Conservation (phyloP, 2,329 filamentous ascomycete species). For the Xylariaceae sp. region DNA sequence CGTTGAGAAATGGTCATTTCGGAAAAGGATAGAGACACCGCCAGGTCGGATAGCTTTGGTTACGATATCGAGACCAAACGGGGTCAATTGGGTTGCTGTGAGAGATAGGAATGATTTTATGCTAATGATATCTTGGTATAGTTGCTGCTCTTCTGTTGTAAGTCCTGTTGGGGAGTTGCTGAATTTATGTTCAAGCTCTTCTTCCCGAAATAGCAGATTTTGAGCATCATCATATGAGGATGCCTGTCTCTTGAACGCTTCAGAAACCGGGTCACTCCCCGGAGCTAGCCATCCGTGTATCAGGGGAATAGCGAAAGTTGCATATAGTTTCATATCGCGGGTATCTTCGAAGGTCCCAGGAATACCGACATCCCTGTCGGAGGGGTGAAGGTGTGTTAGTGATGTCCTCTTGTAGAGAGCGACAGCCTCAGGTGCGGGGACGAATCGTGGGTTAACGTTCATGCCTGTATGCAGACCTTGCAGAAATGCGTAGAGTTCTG, state of each 20-base stretch:
- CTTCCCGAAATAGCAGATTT: constrained; percentile 80
- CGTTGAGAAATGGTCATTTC: constrained; percentile 96
- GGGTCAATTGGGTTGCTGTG: constrained; percentile 83
- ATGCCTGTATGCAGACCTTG: constrained; percentile 90
- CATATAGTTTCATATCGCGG: constrained; percentile 83
- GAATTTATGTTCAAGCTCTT: constrained; percentile 81
- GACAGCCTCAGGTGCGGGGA: constrained; percentile 52
- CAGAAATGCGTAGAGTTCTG: constrained; percentile 82
- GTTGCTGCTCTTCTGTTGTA: constrained; percentile 67
- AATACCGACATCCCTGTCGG: constrained; percentile 44
- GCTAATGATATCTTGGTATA: constrained; percentile 76
- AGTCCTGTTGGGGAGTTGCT: constrained; percentile 54
- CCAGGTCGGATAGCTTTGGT: constrained; percentile 67
- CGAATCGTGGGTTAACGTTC: constrained; percentile 93
- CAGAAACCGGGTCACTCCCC: constrained; percentile 61
- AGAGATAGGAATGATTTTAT: constrained; percentile 79
- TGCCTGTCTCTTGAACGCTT: constrained; percentile 69
- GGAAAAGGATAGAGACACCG: constrained; percentile 84
- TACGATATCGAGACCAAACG: constrained; percentile 73
- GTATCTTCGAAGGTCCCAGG: constrained; percentile 83
- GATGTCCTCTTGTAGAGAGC: constrained; percentile 49
- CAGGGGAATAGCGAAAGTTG: constrained; percentile 80
- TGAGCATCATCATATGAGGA: constrained; percentile 89
- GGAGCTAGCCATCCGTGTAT: constrained; percentile 90
- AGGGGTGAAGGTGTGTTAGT: constrained; percentile 49